Conservation (phyloP, 306 rosid genomes). For the Glycine latifolia region DNA sequence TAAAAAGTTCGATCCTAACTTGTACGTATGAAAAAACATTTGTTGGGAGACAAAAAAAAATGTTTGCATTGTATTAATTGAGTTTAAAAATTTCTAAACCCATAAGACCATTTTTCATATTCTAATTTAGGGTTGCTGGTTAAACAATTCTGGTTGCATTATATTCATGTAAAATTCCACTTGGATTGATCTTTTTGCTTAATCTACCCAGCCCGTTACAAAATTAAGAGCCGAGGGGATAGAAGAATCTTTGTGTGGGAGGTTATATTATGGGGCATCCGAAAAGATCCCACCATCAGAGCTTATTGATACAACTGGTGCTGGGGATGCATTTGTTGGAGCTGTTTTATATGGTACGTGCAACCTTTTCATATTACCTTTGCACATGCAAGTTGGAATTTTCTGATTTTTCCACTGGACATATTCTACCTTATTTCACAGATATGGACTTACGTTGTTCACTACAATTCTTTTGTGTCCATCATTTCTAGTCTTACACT, state of each 20-base stretch:
- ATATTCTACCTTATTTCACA: not conserved
- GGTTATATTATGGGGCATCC: slow-evolving; percentile 75
- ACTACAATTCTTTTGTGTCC: slow-evolving; percentile 1
- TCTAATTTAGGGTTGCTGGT: slow-evolving; percentile 8
- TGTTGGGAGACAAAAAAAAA: too few relatives aligned
- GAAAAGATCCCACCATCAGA: slow-evolving; percentile 87
- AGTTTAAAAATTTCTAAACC: not conserved
- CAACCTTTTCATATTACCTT: not conserved
- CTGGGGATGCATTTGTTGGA: slow-evolving; percentile 96
- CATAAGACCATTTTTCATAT: not conserved
- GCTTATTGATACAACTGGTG: slow-evolving; percentile 90
- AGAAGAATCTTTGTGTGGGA: slow-evolving; percentile 80
- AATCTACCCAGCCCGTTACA: slow-evolving; percentile 61
- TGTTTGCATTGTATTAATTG: not conserved
- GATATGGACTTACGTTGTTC: not conserved
- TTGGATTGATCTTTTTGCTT: slow-evolving; percentile 33
- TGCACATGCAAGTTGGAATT: slow-evolving; percentile 13
- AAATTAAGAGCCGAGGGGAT: slow-evolving; percentile 80
- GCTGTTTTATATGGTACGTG: slow-evolving; percentile 80
- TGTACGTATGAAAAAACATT: too few relatives aligned
- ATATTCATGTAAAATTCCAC: slow-evolving; percentile 16
- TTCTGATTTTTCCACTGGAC: slow-evolving; percentile 1
- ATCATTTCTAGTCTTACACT: slow-evolving; percentile 1
- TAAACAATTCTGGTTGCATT: not conserved
- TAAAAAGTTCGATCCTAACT: too few relatives aligned